phyloP scores from a whole-genome alignment of 2,329 filamentous ascomycete genomes.

The Hirsutella thompsonii region DNA sequence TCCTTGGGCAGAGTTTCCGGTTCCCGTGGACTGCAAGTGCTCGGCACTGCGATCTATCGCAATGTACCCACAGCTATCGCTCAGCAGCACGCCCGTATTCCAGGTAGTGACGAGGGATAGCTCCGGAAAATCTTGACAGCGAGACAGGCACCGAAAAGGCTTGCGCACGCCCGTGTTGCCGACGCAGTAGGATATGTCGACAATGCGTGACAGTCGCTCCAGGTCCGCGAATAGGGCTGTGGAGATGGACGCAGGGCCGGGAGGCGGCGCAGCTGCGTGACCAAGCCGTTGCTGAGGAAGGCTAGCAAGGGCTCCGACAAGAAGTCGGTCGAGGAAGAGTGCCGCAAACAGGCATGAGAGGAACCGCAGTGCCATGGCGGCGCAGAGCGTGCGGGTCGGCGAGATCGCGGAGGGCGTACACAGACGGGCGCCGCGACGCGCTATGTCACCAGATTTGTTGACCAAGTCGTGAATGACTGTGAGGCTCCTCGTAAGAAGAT shows the following conservation, averaged over 20 bases:
- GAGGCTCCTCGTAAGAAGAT: too few species aligned
- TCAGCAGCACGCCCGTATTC: constrained; percentile 78
- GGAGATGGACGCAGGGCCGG: constrained; percentile 32
- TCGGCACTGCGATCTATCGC: constrained; percentile 56
- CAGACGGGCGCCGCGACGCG: too few species aligned
- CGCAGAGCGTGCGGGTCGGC: too few species aligned
- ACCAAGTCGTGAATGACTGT: too few species aligned
- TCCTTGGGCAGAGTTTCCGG: neutral
- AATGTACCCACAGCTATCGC: constrained; percentile 88
- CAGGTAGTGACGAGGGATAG: constrained; percentile 75
- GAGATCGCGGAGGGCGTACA: too few species aligned
- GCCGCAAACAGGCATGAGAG: neutral
- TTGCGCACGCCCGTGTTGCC: constrained; percentile 68
- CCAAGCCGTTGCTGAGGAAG: neutral
- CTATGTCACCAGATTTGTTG: too few species aligned
- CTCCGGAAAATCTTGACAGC: constrained; percentile 70
- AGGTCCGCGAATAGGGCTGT: constrained; percentile 61
- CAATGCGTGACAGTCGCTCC: constrained; percentile 78
- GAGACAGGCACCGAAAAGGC: constrained; percentile 76
- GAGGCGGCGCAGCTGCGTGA: neutral
- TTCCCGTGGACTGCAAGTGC: constrained; percentile 9
- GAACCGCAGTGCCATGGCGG: neutral
- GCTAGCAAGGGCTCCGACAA: neutral
- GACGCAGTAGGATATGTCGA: constrained; percentile 92
- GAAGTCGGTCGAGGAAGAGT: neutral